Conservation (phyloP, 1,284 basidiomycete genomes). For the Cutaneotrichosporon curvatum region DNA sequence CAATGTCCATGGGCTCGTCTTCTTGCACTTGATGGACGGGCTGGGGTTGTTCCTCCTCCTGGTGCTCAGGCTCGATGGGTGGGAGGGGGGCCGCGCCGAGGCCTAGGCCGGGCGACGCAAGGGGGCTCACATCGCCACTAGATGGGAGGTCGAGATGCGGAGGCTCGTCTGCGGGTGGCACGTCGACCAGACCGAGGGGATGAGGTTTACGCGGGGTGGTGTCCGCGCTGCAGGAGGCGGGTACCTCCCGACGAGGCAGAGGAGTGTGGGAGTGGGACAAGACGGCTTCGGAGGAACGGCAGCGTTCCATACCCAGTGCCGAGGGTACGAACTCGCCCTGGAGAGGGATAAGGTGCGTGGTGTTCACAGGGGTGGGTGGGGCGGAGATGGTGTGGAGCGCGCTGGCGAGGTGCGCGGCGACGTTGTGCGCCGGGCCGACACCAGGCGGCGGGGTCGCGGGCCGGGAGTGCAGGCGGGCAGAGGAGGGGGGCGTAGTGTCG, state of each 20-base stretch:
- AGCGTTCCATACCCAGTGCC: constrained; percentile 34
- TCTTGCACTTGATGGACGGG: not conserved
- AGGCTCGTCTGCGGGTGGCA: not conserved
- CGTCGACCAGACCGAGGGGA: constrained; percentile 1
- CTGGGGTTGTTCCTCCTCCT: constrained; percentile 9
- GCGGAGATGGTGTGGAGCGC: constrained; percentile 34
- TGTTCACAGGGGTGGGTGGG: constrained; percentile 38
- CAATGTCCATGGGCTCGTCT: constrained; percentile 19
- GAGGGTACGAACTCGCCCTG: constrained; percentile 27
- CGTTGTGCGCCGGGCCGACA: not conserved
- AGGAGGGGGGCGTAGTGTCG: constrained; percentile 12
- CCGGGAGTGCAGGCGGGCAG: constrained; percentile 16
- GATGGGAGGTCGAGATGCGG: not conserved
- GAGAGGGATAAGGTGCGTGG: constrained; percentile 34
- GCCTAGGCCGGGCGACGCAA: constrained; percentile 7
- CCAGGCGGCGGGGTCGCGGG: constrained; percentile 15
- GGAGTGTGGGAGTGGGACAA: constrained; percentile 14
- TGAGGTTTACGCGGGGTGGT: constrained; percentile 16
- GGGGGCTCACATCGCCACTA: constrained; percentile 4
- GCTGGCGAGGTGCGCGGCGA: constrained; percentile 5
- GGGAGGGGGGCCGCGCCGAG: not conserved
- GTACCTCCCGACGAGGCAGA: constrained; percentile 3
- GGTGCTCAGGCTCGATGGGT: not conserved
- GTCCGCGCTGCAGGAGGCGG: constrained; percentile 7
- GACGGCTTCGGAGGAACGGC: constrained; percentile 35